A percentile compares a stretch with the other conserved stretches of the same genome.
phyloP scores from a whole-genome alignment of 2,329 filamentous ascomycete species.

The Aureobasidium sp. region DNA sequence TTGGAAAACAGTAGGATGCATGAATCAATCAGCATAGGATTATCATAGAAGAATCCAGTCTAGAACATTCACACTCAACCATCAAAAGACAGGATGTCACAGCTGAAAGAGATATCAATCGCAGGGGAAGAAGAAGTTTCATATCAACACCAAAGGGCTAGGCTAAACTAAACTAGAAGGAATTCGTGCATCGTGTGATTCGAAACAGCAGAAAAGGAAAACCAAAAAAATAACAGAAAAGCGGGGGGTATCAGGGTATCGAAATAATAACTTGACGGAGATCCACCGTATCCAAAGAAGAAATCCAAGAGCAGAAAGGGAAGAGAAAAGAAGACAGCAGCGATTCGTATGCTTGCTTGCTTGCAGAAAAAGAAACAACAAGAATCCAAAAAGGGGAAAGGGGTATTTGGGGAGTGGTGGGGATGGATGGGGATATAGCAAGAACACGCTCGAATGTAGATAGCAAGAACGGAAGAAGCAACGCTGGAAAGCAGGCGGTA shows the following conservation, averaged over 20 bases:
- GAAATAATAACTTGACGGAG: constrained; percentile 1
- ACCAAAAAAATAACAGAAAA: not conserved
- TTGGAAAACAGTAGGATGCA: not conserved
- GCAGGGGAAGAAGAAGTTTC: not conserved
- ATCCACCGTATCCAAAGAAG: too few species aligned
- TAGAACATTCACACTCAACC: not conserved
- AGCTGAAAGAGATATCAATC: too few species aligned
- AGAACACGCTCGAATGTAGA: not conserved
- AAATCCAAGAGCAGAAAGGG: too few species aligned
- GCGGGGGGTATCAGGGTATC: constrained; percentile 9
- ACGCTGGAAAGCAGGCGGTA: not conserved
- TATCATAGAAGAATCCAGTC: not conserved
- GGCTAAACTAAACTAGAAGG: not conserved
- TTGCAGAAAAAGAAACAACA: too few species aligned
- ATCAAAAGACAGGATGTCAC: not conserved
- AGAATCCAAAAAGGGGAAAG: not conserved
- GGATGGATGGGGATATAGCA: not conserved
- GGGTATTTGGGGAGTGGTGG: not conserved
- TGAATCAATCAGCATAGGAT: not conserved
- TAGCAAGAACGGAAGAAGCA: not conserved
- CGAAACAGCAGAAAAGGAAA: not conserved
- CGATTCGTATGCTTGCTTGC: not conserved
- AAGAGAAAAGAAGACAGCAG: too few species aligned
- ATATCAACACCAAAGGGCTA: not conserved
- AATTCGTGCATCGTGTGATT: not conserved